These are phyloP conservation scores for Phaeosphaeriaceae sp. DNA, from an alignment of 2,329 filamentous ascomycete species.

Conservation along the genomic window DNA sequence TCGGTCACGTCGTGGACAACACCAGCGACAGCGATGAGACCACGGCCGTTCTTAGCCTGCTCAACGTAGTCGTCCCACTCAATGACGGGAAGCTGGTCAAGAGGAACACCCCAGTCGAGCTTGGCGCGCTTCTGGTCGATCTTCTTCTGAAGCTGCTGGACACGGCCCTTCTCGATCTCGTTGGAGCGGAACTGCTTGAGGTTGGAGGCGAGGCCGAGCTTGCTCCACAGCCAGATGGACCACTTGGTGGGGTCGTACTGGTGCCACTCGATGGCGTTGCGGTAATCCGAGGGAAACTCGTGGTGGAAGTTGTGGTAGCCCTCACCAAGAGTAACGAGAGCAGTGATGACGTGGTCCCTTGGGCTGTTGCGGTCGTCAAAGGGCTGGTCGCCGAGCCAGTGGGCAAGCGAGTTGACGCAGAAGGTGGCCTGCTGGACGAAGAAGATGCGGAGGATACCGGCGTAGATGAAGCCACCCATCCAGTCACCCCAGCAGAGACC, in stretches of 20 bases:
- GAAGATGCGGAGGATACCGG: slow-evolving; percentile 60
- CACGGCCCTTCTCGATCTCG: slow-evolving; percentile 54
- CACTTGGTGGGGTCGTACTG: slow-evolving; percentile 55
- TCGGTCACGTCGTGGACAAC: slow-evolving; percentile 53
- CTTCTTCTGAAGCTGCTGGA: slow-evolving; percentile 55
- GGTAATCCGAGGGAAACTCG: slow-evolving; percentile 55
- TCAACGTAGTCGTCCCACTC: slow-evolving; percentile 55
- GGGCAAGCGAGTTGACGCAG: slow-evolving; percentile 62
- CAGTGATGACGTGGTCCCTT: slow-evolving; percentile 52
- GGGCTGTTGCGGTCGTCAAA: slow-evolving; percentile 55
- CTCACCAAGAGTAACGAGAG: slow-evolving; percentile 53
- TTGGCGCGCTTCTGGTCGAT: slow-evolving; percentile 53
- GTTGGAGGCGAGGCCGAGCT: slow-evolving; percentile 52
- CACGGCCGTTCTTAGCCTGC: slow-evolving; percentile 51
- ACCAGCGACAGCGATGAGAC: slow-evolving; percentile 50
- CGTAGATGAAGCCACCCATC: slow-evolving; percentile 59
- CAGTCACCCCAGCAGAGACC: slow-evolving; percentile 59
- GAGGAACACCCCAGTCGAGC: slow-evolving; percentile 53
- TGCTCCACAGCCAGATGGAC: slow-evolving; percentile 53
- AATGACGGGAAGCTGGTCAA: slow-evolving; percentile 53
- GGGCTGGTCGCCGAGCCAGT: slow-evolving; percentile 59
- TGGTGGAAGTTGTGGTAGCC: slow-evolving; percentile 57
- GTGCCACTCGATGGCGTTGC: slow-evolving; percentile 52
- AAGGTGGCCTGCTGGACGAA: slow-evolving; percentile 62
- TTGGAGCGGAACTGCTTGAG: slow-evolving; percentile 55